phyloP scores from a whole-genome alignment of 805 yeast species.

The Candida oleophila region DNA sequence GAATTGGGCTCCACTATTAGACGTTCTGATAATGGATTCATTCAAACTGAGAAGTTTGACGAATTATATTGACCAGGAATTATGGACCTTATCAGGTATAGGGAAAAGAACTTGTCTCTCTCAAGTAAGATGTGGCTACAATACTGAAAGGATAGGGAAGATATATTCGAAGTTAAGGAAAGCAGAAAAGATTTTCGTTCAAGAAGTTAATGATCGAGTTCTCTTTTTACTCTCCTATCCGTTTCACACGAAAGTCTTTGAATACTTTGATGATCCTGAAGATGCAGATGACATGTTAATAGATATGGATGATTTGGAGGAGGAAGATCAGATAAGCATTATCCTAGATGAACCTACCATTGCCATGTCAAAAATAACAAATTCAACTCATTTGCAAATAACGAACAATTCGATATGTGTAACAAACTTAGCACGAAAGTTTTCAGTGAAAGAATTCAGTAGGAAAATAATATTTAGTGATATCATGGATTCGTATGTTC shows the following conservation, averaged over 20 bases:
- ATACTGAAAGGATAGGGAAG: conserved; percentile 22
- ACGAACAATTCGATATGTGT: conserved; percentile 19
- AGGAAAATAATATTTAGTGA: not conserved
- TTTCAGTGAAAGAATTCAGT: not conserved
- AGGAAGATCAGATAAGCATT: conserved; percentile 5
- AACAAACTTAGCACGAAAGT: conserved; percentile 18
- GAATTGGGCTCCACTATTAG: conserved; percentile 51
- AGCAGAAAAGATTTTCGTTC: conserved; percentile 17
- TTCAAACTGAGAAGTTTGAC: conserved; percentile 15
- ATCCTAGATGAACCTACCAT: conserved; percentile 15
- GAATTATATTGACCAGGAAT: conserved; percentile 29
- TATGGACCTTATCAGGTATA: conserved; percentile 42
- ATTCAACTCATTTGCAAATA: conserved; percentile 24
- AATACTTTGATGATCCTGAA: conserved; percentile 21
- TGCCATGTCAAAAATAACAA: conserved; percentile 10
- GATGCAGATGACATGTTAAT: conserved; percentile 16
- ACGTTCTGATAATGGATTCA: conserved; percentile 35
- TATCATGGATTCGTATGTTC: not conserved
- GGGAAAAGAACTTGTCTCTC: conserved; percentile 33
- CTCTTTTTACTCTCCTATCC: conserved; percentile 37
- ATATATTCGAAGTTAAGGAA: conserved; percentile 31
- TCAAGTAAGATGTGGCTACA: conserved; percentile 33
- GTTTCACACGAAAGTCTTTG: conserved; percentile 37
- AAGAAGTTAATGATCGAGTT: conserved; percentile 15
- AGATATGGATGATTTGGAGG: conserved; percentile 21